A percentile compares a stretch with the other conserved stretches of the same genome.
Evolutionary conservation across 2,329 filamentous ascomycete species (phyloP).

Genomic region (Diaporthe sp.): DNA sequence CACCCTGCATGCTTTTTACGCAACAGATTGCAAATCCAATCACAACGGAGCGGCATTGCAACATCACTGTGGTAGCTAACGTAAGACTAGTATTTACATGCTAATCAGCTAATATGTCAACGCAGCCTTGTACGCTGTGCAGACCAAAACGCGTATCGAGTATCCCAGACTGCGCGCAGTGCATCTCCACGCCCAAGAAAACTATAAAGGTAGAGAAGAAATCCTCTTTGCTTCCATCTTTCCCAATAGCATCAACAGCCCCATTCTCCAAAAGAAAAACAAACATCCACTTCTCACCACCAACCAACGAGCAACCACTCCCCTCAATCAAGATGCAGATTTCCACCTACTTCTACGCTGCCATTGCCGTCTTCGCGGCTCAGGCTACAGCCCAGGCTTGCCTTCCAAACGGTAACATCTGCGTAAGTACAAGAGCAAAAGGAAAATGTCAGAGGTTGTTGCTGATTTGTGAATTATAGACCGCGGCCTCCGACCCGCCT

Average conservation of each 20-base stretch:
- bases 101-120: not conserved
- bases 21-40: not conserved
- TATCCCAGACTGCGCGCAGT: not conserved
- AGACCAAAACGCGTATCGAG: not conserved
- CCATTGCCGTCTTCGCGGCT: constrained; percentile 17
- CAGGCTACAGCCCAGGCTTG: not conserved
- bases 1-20: not conserved
- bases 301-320: not conserved
- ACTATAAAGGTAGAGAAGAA: constrained; percentile 19
- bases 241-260: not conserved
- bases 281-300: not conserved
- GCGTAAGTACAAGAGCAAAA: not conserved
- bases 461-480: not conserved
- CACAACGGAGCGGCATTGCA: not conserved
- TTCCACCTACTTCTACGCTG: constrained; percentile 15
- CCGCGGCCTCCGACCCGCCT: not conserved
- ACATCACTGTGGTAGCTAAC: not conserved
- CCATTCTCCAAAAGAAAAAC: not conserved
- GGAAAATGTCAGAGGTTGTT: not conserved
- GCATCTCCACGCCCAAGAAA: not conserved
- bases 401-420: constrained; percentile 1
- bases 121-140: not conserved
- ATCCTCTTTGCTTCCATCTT: not conserved
- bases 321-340: not conserved
- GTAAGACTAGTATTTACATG: not conserved